phyloP scores from a whole-genome alignment of 225 moss, liverwort and hornwort genomes.

The Thuidium tamariscinum region DNA sequence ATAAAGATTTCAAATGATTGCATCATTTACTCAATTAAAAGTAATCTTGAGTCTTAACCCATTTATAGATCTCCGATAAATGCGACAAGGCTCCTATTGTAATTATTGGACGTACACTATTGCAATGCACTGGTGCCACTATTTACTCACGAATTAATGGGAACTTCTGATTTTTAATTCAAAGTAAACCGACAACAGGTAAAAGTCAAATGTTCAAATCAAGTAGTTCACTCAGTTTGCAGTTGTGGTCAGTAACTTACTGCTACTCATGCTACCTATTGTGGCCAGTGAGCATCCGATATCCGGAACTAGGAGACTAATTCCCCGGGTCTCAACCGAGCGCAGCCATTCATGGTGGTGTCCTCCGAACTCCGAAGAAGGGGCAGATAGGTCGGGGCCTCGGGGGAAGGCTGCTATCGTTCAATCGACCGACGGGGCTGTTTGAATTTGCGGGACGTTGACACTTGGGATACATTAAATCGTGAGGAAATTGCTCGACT shows the following conservation, averaged over 20 bases:
- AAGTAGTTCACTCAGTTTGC: background rate
- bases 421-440: background rate
- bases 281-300: background rate
- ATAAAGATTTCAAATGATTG: background rate
- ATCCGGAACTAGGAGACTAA: background rate
- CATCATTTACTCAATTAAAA: background rate
- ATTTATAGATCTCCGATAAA: background rate
- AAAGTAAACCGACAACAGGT: background rate
- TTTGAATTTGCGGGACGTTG: constrained; percentile 1
- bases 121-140: background rate
- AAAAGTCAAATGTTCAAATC: background rate
- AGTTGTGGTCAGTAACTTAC: background rate
- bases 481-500: background rate
- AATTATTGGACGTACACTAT: background rate
- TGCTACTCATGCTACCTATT: too few species aligned
- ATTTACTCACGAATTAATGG: background rate
- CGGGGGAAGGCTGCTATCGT: background rate
- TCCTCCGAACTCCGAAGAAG: background rate
- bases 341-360: background rate
- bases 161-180: background rate
- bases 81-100: too few species aligned
- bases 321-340: background rate
- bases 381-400: background rate
- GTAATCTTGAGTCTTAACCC: too few species aligned
- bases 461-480: background rate